These are phyloP conservation scores for Trypanosoma theileri DNA, from an alignment of 208 protist species.

Conservation along the genomic window DNA sequence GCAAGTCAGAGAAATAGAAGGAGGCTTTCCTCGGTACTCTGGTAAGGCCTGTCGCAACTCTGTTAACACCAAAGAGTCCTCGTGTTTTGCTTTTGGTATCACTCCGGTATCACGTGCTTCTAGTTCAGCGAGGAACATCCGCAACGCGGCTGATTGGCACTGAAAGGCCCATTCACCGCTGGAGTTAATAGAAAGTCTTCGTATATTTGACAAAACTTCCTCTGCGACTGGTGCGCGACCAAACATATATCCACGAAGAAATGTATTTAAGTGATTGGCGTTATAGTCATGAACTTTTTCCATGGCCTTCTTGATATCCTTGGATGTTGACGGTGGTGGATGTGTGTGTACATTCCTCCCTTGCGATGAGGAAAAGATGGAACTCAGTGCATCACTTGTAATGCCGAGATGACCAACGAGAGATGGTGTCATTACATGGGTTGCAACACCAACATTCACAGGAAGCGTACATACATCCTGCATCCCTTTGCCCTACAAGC, in stretches of 20 bases:
- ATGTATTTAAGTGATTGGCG: conserved; percentile 65
- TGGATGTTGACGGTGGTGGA: conserved; percentile 43
- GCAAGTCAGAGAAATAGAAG: conserved; percentile 48
- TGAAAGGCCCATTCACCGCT: conserved; percentile 58
- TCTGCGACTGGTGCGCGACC: conserved; percentile 51
- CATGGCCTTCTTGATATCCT: conserved; percentile 70
- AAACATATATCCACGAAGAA: conserved; percentile 79
- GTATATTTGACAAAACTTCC: conserved; percentile 48
- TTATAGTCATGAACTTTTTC: conserved; percentile 55
- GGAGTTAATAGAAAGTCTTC: conserved; percentile 53
- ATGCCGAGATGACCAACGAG: conserved; percentile 26
- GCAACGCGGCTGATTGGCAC: conserved; percentile 74
- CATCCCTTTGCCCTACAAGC: not conserved
- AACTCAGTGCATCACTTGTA: conserved; percentile 45
- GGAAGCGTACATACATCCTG: conserved; percentile 17
- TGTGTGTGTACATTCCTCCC: conserved; percentile 70
- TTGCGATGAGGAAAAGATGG: conserved; percentile 61
- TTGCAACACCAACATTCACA: conserved; percentile 21
- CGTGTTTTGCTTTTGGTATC: conserved; percentile 48
- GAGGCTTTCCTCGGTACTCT: conserved; percentile 46
- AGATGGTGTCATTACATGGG: conserved; percentile 16
- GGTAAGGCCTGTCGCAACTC: conserved; percentile 68
- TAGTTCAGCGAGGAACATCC: conserved; percentile 61
- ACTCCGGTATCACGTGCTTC: conserved; percentile 47
- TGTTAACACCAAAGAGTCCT: conserved; percentile 58